Evolutionary conservation across 2,329 filamentous ascomycete species (phyloP), one percentile per base, ranked within the genome.

Genomic region (Ceratocystiopsis sp.): DNA sequence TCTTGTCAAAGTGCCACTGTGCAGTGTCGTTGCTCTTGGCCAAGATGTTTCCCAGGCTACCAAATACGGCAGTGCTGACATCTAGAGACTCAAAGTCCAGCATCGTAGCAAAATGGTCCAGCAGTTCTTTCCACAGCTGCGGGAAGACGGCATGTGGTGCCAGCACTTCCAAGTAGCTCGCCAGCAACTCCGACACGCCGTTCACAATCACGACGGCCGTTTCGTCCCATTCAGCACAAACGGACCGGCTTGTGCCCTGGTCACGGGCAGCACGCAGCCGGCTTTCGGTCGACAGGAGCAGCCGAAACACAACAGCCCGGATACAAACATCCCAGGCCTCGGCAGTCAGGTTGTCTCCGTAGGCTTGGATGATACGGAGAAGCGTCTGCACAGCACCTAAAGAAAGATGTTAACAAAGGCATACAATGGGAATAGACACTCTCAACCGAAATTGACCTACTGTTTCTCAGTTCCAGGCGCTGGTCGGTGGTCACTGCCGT

Each of bases 341-440:
- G 0, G 84, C 69, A 36, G 73, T 78, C 5, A 95, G 67, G 42
- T 81, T 79, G 50, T 87, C 81, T 12, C 85, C 85, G 49, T 93
- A 93, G 1, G 84, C 86, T 57, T 94, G 86, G 49, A 96, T 86
- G 17, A 96, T 94, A 38, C 86, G 75, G 44, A 95, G 70, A 4
- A 96, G 65, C 0, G 89, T 95, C 57, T 95, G 89, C 18, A 95
- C 83, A 1, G 87, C 85, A 47, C 75, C 75, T 68, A 55, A 7
- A 29, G 25, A 29, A 29, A 6, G 10, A 7, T 29, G 25, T 29
- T 29, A 29, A 6, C 25, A 29, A 8, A 8, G 10, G 2, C 7
- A 7, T 4, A 21, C 19, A 21, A 4, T 29, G 5, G 10, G 6
- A 29, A 29, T 7, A 8, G 25, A 29, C 4, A 29, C 7, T 29